Base-by-base conservation (phyloP, 2,329 filamentous ascomycete genomes). In the Cytospora leucostoma region DNA sequence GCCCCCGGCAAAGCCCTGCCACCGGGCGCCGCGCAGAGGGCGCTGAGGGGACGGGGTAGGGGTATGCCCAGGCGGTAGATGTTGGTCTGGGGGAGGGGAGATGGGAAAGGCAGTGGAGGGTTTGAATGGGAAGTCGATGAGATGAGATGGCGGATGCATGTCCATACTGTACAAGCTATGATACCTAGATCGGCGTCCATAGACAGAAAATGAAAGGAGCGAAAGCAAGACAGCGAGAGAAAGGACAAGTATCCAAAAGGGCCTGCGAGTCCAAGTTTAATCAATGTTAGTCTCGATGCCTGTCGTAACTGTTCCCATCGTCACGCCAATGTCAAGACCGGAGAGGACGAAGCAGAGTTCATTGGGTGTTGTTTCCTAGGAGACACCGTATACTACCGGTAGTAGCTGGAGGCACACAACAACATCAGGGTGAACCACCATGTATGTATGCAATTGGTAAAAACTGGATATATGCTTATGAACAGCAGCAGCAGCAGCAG, bases 1-100 rank as follows among this genome's bases (percentile, higher is more conserved):
- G 92, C 87, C 10, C 94, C 94, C 0, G 84, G 87, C 62, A 84
- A 90, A 76, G 84, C 87, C 21, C 80, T 93, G 69, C 91, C 90
- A 5, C 88, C 89, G 1, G 91, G 90, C 69, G 93, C 94, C 27
- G 93, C 94, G 12, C 94, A 98, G 81, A 84, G 94, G 72, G 94
- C 93, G 50, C 79, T 98, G 69, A 85, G 93, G 67, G 91, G 90
- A 65, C 82, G 92, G 70, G 93, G 93, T 67, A 88, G 92, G 62
- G 92, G 92, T 40, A 95, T 98, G 93, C 94, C 95, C 33, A 87
- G 91, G 76, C 84, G 91, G 81, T 94, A 83, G 72, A 67, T 27
- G 21, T 35, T 37, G 27, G 7, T 27, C 2, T 44, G 4, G 11
- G 21, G 19, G 15, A 53, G 21, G 19, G 21, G 17, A 33, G 15